Conservation (phyloP, 2,329 filamentous ascomycete species). For the Trichophaea hybrida region DNA sequence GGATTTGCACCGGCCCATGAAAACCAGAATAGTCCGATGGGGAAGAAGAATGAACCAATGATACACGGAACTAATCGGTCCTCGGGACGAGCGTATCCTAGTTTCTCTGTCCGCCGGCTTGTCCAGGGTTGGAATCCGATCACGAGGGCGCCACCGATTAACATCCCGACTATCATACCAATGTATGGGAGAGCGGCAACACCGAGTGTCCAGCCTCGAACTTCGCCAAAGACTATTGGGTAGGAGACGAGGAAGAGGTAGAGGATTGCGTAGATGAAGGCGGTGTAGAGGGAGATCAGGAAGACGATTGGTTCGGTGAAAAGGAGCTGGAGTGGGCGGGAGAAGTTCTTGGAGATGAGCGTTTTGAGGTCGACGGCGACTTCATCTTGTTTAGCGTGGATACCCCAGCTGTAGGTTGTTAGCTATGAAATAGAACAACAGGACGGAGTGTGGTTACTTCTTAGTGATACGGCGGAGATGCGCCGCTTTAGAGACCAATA, state of each 20-base stretch:
- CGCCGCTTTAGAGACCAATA: conserved; percentile 47
- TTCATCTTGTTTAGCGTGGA: conserved; percentile 58
- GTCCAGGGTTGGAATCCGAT: conserved; percentile 19
- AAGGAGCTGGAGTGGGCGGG: conserved; percentile 50
- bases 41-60: conserved; percentile 42
- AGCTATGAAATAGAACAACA: conserved; percentile 50
- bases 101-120: conserved; percentile 7
- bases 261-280: conserved; percentile 62
- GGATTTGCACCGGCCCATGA: conserved; percentile 38
- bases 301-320: conserved; percentile 56
- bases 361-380: conserved; percentile 52
- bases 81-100: conserved; percentile 36
- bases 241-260: conserved; percentile 82
- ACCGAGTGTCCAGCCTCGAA: conserved; percentile 38
- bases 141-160: conserved; percentile 52
- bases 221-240: conserved; percentile 53
- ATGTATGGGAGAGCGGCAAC: conserved; percentile 52
- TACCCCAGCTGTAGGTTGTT: conserved; percentile 46
- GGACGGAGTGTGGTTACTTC: conserved; percentile 35
- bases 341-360: conserved; percentile 46
- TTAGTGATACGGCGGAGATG: conserved; percentile 48
- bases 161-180: conserved; percentile 62
- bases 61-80: conserved; percentile 46
- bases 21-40: conserved; percentile 44
- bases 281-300: conserved; percentile 54